Base-by-base conservation (phyloP, 495 filamentous ascomycete genomes). In the Penicillium simplicissimum region DNA sequence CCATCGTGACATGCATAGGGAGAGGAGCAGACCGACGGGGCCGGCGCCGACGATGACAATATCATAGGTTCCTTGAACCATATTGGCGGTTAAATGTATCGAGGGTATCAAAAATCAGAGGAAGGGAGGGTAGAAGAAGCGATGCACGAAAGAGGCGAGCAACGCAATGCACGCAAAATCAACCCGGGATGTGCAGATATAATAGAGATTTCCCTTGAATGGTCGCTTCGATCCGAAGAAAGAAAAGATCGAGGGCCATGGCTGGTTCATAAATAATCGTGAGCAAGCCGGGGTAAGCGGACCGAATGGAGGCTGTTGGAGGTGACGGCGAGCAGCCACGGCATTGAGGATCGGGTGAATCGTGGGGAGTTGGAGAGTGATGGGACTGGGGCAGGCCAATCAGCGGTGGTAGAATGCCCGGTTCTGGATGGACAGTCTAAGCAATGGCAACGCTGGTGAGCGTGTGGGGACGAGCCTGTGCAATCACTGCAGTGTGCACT, bases 31-130 rank as follows among this genome's bases (percentile, higher is more conserved):
- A 42, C 92, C 93, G 33, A 91, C 91, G n/a, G 93, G 92, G 35
- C 92, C 92, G 52, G 92, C 93, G 60, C 92, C 92, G 58, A 97
- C 81, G 67, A 97, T 92, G 67, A 96, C 91, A 60, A 89, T 85
- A 66, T 91, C 88, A 72, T 87, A 87, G 15, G 73, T 81, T 55
- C 84, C 81, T 63, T 76, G 63, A 33, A 66, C 66, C 80, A 83
- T 83, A 37, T 31, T 71, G 71, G 38, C 28, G 11, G 55, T 38
- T 38, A 54, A 53, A 23, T 45, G 38, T 47, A 36, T 47, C 15
- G 28, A 51, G 45, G 55, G 52, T 56, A 43, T 51, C n/a, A 58
- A 52, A 52, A 52, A 52, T 40, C 55, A 36, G 40, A 48, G 11
- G 51, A 42, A 34, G 42, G 19, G 35, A 58, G 19, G 33, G 13